phyloP scores from a whole-genome alignment of 768 basidiomycete genomes.

The Podaxis rugospora region DNA sequence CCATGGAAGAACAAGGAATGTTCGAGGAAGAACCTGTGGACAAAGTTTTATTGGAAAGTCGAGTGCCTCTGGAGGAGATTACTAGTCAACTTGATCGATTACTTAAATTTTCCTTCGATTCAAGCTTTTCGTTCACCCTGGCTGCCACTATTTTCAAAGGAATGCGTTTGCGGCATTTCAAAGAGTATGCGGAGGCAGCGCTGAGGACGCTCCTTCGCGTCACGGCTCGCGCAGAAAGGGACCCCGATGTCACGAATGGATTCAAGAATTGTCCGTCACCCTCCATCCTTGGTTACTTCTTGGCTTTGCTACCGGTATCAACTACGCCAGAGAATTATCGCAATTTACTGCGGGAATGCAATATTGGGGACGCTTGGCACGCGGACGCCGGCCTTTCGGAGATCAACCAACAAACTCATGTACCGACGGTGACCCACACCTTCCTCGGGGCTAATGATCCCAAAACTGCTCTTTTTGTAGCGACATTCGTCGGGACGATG shows the following conservation, averaged over 20 bases:
- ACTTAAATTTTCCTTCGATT: slow-evolving; percentile 72
- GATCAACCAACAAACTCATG: slow-evolving; percentile 36
- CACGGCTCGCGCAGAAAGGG: slow-evolving; percentile 43
- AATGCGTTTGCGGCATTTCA: slow-evolving; percentile 62
- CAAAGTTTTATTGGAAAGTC: slow-evolving; percentile 56
- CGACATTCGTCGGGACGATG: slow-evolving; percentile 75
- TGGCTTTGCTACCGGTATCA: slow-evolving; percentile 71
- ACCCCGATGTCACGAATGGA: slow-evolving; percentile 29
- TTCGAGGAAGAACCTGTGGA: slow-evolving; percentile 54
- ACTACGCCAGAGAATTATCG: slow-evolving; percentile 53
- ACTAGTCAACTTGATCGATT: slow-evolving; percentile 69
- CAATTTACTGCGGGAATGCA: slow-evolving; percentile 58
- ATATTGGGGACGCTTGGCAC: slow-evolving; percentile 43
- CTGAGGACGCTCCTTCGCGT: slow-evolving; percentile 61
- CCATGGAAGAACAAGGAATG: slow-evolving; percentile 54
- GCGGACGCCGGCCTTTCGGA: slow-evolving; percentile 34
- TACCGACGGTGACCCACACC: slow-evolving; percentile 50
- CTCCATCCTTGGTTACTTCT: slow-evolving; percentile 73
- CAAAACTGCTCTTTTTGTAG: slow-evolving; percentile 63
- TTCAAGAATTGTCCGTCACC: slow-evolving; percentile 41
- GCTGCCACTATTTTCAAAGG: slow-evolving; percentile 86
- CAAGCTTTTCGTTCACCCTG: slow-evolving; percentile 76
- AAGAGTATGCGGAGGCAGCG: slow-evolving; percentile 53
- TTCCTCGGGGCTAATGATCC: slow-evolving; percentile 61
- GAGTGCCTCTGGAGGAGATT: slow-evolving; percentile 61